phyloP scores from a whole-genome alignment of 306 rosid genomes.

The Lathyrus sativus region DNA sequence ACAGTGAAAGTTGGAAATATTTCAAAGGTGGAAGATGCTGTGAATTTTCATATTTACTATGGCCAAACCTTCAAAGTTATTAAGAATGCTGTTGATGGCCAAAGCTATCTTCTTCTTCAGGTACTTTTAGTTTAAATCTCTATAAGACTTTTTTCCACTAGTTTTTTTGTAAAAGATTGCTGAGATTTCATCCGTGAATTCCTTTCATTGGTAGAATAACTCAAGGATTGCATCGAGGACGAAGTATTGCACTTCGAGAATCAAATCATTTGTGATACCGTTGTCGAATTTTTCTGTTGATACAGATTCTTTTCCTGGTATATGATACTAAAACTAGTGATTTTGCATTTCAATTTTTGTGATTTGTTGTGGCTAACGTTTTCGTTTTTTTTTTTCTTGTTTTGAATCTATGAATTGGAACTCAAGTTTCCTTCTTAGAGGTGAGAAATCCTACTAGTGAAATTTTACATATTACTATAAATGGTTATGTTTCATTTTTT shows the following conservation, averaged over 20 bases:
- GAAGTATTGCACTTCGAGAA: slow-evolving; percentile 90
- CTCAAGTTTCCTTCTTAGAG: slow-evolving; percentile 92
- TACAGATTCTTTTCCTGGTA: slow-evolving; percentile 76
- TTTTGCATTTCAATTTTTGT: slow-evolving; percentile 11
- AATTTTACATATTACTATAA: slow-evolving; percentile 14
- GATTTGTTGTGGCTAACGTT: slow-evolving; percentile 32
- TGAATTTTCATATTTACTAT: slow-evolving; percentile 74
- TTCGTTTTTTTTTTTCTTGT: slow-evolving; percentile 33
- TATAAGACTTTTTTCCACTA: not conserved
- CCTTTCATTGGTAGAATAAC: slow-evolving; percentile 57
- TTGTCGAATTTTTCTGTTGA: slow-evolving; percentile 75
- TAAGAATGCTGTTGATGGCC: slow-evolving; percentile 80
- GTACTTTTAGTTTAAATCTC: slow-evolving; percentile 36
- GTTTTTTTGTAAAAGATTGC: not conserved
- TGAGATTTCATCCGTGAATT: slow-evolving; percentile 11
- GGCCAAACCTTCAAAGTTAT: slow-evolving; percentile 94
- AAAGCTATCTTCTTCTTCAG: slow-evolving; percentile 96
- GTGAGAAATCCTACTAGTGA: slow-evolving; percentile 51
- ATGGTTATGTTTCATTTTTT: not conserved
- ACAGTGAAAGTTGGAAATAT: slow-evolving; percentile 51
- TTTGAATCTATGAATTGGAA: slow-evolving; percentile 40
- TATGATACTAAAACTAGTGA: slow-evolving; percentile 22
- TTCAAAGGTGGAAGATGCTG: slow-evolving; percentile 85
- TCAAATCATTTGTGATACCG: slow-evolving; percentile 84
- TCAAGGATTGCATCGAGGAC: slow-evolving; percentile 84